These are phyloP conservation scores for Aspergillus hortae DNA, from an alignment of 2,329 filamentous ascomycete genomes.

Conservation along the genomic window DNA sequence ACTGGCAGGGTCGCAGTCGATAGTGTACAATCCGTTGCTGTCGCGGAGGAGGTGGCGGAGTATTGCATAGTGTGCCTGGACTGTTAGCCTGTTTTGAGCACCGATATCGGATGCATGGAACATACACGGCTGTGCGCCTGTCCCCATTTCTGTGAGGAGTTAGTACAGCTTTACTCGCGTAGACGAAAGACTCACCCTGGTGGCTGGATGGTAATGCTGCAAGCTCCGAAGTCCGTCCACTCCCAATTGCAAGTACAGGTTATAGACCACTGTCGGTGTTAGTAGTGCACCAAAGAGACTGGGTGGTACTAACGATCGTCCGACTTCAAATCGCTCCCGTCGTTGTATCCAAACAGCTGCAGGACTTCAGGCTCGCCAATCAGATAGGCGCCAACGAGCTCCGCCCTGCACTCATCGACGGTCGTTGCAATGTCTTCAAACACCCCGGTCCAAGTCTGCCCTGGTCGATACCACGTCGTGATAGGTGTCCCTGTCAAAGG, in stretches of 20 bases:
- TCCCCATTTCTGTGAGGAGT: slow-evolving; percentile 11
- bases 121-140: slow-evolving; percentile 17
- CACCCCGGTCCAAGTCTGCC: slow-evolving; percentile 61
- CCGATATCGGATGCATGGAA: slow-evolving; percentile 4
- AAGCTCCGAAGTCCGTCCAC: slow-evolving; percentile 41
- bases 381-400: slow-evolving; percentile 44
- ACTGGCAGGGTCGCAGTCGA: slow-evolving; percentile 46
- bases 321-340: slow-evolving; percentile 2
- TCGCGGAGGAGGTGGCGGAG: slow-evolving; percentile 56
- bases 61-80: slow-evolving; percentile 59
- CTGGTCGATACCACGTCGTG: slow-evolving; percentile 52
- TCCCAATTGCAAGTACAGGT: slow-evolving; percentile 41
- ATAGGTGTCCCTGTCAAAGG: slow-evolving; percentile 55
- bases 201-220: slow-evolving; percentile 36
- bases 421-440: slow-evolving; percentile 58
- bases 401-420: slow-evolving; percentile 56
- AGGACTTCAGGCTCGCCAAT: slow-evolving; percentile 44
- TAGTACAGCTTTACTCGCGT: background rate
- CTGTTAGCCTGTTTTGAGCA: background rate
- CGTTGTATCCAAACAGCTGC: slow-evolving; percentile 33
- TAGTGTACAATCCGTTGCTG: slow-evolving; percentile 49
- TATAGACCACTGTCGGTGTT: slow-evolving; percentile 33
- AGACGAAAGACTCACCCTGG: slow-evolving; percentile 33
- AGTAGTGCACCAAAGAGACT: slow-evolving; percentile 16
- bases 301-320: slow-evolving; percentile 9